These are phyloP conservation scores for Colletotrichum costaricense DNA, from an alignment of 2,329 filamentous ascomycete genomes.

Conservation along the genomic window DNA sequence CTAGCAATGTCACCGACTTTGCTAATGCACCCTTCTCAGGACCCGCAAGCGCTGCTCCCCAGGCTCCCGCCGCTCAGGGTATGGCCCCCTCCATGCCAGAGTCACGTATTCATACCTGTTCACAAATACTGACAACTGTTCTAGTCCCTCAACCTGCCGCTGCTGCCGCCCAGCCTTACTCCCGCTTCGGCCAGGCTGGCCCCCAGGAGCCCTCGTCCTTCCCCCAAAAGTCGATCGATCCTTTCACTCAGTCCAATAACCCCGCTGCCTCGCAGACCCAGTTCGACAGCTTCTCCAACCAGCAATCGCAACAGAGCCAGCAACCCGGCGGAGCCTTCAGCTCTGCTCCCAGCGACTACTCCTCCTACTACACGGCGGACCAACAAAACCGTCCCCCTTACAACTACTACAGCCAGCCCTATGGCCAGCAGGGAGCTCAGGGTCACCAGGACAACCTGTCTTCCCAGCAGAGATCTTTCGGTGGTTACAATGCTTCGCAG, in stretches of 20 bases:
- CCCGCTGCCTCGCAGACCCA: constrained; percentile 60
- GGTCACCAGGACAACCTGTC: constrained; percentile 79
- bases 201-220: constrained; percentile 71
- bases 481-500: constrained; percentile 76
- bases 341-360: constrained; percentile 82
- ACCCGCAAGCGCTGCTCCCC: constrained; percentile 45
- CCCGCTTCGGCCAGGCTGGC: constrained; percentile 73
- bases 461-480: constrained; percentile 79
- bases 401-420: constrained; percentile 77
- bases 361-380: constrained; percentile 86
- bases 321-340: constrained; percentile 76
- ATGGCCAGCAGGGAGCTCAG: constrained; percentile 67
- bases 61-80: constrained; percentile 40
- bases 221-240: constrained; percentile 86
- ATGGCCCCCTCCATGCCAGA: constrained; percentile 50
- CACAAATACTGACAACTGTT: background rate
- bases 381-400: constrained; percentile 79
- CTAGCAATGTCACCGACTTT: constrained; percentile 34
- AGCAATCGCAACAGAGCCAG: constrained; percentile 67
- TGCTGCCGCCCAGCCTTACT: constrained; percentile 73
- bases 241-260: constrained; percentile 81
- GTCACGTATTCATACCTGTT: constrained; percentile 30
- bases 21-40: constrained; percentile 29
- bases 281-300: constrained; percentile 70
- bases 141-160: constrained; percentile 59